Conservation (phyloP, 768 basidiomycete genomes). For the Thelephora aurantiotincta region DNA sequence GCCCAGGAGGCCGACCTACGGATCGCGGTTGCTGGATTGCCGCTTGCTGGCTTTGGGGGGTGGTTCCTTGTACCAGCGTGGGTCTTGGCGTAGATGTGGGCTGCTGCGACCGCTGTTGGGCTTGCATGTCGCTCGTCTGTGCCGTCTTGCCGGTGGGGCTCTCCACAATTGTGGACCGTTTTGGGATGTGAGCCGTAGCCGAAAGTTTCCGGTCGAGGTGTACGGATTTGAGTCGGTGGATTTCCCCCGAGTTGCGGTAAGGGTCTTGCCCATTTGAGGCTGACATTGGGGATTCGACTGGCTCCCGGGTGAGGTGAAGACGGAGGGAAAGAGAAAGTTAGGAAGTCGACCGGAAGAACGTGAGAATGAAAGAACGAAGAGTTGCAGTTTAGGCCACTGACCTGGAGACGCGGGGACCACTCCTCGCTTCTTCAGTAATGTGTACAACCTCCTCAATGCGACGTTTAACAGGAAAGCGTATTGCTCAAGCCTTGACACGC, state of each 20-base stretch:
- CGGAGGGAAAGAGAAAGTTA: constrained; percentile 3
- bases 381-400: constrained; percentile 21
- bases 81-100: constrained; percentile 25
- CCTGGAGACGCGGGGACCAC: constrained; percentile 76
- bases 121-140: constrained; percentile 48
- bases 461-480: constrained; percentile 96
- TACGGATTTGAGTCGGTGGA: constrained; percentile 89
- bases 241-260: constrained; percentile 78
- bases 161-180: constrained; percentile 91
- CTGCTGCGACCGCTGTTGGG: constrained; percentile 32
- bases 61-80: constrained; percentile 1
- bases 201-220: constrained; percentile 93
- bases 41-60: constrained; percentile 8
- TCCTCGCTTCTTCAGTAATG: constrained; percentile 76
- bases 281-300: constrained; percentile 16
- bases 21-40: constrained; percentile 16
- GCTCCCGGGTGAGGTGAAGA: constrained; percentile 1
- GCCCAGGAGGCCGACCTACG: constrained; percentile 6
- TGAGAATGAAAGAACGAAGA: constrained; percentile 3
- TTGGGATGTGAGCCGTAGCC: constrained; percentile 82
- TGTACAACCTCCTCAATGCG: constrained; percentile 80
- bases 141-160: constrained; percentile 83
- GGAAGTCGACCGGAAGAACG: constrained; percentile 6
- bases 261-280: constrained; percentile 39
- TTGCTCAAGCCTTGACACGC: constrained; percentile 90